phyloP scores from a whole-genome alignment of 768 basidiomycete genomes.

The Phallus indusiatus region DNA sequence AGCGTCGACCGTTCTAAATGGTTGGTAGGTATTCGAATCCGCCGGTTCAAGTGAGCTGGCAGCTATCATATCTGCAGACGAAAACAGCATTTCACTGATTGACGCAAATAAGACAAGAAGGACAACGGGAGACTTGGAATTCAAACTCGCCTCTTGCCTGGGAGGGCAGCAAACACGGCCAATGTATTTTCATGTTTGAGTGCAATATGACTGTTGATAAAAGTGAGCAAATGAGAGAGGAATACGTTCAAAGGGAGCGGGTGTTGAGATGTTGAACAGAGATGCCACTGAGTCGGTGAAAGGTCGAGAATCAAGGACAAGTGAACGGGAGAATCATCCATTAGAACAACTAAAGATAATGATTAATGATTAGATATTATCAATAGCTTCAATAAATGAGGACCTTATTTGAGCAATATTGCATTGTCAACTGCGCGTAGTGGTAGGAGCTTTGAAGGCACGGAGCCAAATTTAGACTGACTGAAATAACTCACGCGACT shows the following conservation, averaged over 20 bases:
- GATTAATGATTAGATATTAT: too few species aligned
- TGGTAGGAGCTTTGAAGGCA: too few species aligned
- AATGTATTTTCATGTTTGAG: constrained; percentile 86
- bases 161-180: constrained; percentile 85
- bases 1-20: constrained; percentile 71
- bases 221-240: constrained; percentile 78
- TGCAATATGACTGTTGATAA: constrained; percentile 89
- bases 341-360: constrained; percentile 10
- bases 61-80: constrained; percentile 40
- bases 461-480: too few species aligned
- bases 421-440: neutral
- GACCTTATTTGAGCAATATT: neutral
- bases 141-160: constrained; percentile 58
- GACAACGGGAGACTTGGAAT: neutral
- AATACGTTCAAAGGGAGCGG: constrained; percentile 62
- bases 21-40: constrained; percentile 76
- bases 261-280: constrained; percentile 44
- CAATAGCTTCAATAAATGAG: neutral
- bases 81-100: constrained; percentile 65
- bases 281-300: constrained; percentile 79
- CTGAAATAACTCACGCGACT: too few species aligned
- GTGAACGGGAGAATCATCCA: constrained; percentile 45
- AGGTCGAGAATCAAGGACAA: constrained; percentile 82
- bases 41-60: constrained; percentile 29
- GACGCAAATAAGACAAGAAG: neutral